Conservation (phyloP, 345 rosid genomes). For the Noccaea bulbosa region DNA sequence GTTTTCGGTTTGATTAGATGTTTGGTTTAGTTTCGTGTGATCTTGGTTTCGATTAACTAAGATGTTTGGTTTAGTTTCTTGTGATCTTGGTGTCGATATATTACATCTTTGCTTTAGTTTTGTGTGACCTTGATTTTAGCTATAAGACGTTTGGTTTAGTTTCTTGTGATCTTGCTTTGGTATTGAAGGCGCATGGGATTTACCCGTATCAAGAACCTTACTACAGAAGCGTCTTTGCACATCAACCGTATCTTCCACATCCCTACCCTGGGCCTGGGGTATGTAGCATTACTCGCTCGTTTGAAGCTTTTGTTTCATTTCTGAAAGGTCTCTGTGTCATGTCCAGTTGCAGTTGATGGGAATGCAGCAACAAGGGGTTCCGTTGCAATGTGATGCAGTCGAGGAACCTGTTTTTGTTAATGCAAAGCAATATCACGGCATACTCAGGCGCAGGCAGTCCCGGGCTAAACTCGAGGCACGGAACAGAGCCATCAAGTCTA, state of each 20-base stretch:
- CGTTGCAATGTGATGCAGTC: constrained; percentile 86
- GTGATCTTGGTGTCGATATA: too few relatives aligned
- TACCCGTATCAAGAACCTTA: constrained; percentile 97
- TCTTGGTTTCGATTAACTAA: neutral
- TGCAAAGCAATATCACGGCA: constrained; percentile 97
- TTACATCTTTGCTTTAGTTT: neutral
- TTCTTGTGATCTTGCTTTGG: too few relatives aligned
- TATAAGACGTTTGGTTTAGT: too few relatives aligned
- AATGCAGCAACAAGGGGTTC: constrained; percentile 97
- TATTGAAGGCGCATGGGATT: constrained; percentile 65
- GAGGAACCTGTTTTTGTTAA: constrained; percentile 99
- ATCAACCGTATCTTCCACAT: constrained; percentile 74
- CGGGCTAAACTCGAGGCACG: constrained; percentile 94
- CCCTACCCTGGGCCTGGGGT: constrained; percentile 74
- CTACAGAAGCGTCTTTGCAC: constrained; percentile 91
- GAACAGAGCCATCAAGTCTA: constrained; percentile 64
- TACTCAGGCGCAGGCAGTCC: constrained; percentile 90
- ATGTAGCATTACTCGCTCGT: constrained; percentile 21
- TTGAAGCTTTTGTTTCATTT: constrained; percentile 5
- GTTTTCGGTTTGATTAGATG: neutral
- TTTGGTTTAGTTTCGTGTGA: constrained; percentile 8
- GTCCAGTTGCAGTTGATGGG: constrained; percentile 96
- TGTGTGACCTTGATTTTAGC: neutral
- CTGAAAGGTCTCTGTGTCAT: constrained; percentile 37
- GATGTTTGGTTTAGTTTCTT: neutral